Percentiles rank a stretch among this genome's conserved stretches.
These are phyloP conservation scores for Lentinus brumalis DNA, from an alignment of 768 basidiomycete genomes.

Conservation along the genomic window DNA sequence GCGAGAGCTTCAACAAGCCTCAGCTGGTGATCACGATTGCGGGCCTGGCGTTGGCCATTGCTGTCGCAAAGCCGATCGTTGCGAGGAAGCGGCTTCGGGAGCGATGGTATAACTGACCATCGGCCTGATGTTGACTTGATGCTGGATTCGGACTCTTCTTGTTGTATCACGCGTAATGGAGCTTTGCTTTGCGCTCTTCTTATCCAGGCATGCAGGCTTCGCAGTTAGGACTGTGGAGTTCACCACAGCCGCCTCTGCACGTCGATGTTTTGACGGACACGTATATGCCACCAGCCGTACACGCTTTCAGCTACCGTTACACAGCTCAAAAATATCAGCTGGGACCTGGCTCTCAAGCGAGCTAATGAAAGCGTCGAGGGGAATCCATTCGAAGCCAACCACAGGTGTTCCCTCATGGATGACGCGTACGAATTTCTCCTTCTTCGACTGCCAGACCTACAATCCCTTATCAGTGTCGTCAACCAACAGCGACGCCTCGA, in stretches of 20 bases:
- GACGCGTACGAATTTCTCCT: slow-evolving; percentile 41
- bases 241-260: too few species aligned
- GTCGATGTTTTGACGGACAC: too few species aligned
- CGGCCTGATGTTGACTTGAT: too few species aligned
- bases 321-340: slow-evolving; percentile 30
- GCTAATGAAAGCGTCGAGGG: slow-evolving; percentile 37
- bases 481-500: neutral
- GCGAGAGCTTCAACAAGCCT: slow-evolving; percentile 89
- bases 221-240: too few species aligned
- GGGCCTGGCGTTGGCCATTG: slow-evolving; percentile 72
- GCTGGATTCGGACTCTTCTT: too few species aligned
- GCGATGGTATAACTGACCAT: slow-evolving; percentile 63
- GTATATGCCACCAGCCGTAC: neutral
- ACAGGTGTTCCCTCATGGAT: slow-evolving; percentile 47
- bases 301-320: slow-evolving; percentile 9
- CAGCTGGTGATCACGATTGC: slow-evolving; percentile 85
- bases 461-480: neutral
- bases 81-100: slow-evolving; percentile 63
- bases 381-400: slow-evolving; percentile 38
- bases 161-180: too few species aligned
- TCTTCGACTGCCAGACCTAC: slow-evolving; percentile 42
- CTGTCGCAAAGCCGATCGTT: slow-evolving; percentile 84
- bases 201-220: too few species aligned
- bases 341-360: slow-evolving; percentile 39
- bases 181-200: too few species aligned